Base-by-base conservation (phyloP, 2,329 filamentous ascomycete genomes). In the Claviceps sp. region DNA sequence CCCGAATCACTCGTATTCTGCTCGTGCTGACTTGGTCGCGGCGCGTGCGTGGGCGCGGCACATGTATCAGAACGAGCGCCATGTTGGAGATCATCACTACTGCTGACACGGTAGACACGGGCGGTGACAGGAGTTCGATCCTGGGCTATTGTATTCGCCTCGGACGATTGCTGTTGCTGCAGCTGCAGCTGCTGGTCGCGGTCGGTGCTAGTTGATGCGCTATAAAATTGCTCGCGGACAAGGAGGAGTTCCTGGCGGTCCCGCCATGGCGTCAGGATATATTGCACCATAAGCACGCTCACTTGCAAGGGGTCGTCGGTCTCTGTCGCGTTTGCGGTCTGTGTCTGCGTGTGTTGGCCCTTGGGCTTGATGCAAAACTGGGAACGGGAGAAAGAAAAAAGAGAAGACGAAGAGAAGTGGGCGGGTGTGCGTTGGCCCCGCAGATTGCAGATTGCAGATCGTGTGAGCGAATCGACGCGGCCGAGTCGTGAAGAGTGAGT, bases 261-360 rank as follows among this genome's bases (percentile, higher is more conserved):
- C 57, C 84, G 81, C 85, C 85, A 89, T 37, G 84, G 84, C 51
- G 84, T 88, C 61, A 85, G 81, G 56, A 84, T 74, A 68, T 86
- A 87, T 62, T 82, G 79, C 30, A 84, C 79, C 82, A 85, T 86
- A 13, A 20, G 20, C 13, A 30, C 30, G 14, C 30, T 47, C 11
- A 5, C 20, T 26, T 48, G 47, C 47, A 24, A 16, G 47, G 37
- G 14, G 34, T 40, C 47, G 2, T 18, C 18, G 7, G 18, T 24
- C 47, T 50, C 14, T 43, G n/a, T 20, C 38, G 18, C 18, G 8
- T 18, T 34, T 46, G 9, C 30, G 30, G 30, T 34, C 30, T 34
- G 30, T 34, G 9, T 34, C 41, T 42, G 38, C 38, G 38, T 41
- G 4, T 42, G 40, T 42, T 20, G n/a, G n/a, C n/a, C n/a, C n/a